Evolutionary conservation across 306 rosid species (phyloP).

Genomic region (Argentina anserina): DNA sequence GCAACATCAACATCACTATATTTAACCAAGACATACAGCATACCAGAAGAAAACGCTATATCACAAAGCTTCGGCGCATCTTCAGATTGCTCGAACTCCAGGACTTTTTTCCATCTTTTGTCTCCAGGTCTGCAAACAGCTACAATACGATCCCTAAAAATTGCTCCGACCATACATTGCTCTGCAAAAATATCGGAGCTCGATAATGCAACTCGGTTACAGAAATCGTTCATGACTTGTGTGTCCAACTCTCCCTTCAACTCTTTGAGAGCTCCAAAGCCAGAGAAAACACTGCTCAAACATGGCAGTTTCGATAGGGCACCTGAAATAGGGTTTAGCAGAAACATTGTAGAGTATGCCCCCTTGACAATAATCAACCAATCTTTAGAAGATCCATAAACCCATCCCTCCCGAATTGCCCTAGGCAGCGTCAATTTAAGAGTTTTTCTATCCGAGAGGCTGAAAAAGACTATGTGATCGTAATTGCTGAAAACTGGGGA

Average conservation of each 20-base stretch:
- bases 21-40: not conserved
- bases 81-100: not conserved
- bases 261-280: not conserved
- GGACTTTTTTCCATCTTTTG: not conserved
- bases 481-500: not conserved
- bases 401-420: not conserved
- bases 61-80: not conserved
- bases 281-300: not conserved
- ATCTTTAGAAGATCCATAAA: not conserved
- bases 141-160: not conserved
- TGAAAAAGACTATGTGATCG: not conserved
- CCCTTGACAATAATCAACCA: slow-evolving; percentile 2
- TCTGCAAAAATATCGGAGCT: not conserved
- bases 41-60: not conserved
- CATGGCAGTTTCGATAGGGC: not conserved
- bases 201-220: not conserved
- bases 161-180: not conserved
- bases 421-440: not conserved
- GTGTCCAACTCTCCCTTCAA: not conserved
- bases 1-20: not conserved
- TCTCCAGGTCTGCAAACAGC: not conserved
- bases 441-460: not conserved
- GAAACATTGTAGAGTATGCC: not conserved
- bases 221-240: not conserved
- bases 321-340: not conserved